Conservation (phyloP, 352 stramenopile species). For the Globisporangium paroecandrum region DNA sequence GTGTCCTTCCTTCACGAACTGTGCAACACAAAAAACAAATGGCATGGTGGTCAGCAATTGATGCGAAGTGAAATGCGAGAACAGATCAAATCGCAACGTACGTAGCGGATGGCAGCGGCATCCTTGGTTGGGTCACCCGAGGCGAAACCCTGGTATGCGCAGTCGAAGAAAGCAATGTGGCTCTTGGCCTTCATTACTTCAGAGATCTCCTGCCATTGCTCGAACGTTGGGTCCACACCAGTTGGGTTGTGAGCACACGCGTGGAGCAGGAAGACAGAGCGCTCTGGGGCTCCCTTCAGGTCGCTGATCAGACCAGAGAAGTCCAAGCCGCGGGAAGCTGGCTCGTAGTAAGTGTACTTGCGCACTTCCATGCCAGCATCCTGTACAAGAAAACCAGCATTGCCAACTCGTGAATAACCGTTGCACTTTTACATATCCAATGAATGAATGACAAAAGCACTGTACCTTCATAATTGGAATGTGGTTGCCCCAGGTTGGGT, state of each 20-base stretch:
- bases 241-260: conserved; percentile 99
- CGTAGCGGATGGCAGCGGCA: conserved; percentile 91
- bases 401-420: background rate
- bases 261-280: conserved; percentile 97
- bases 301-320: conserved; percentile 94
- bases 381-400: conserved; percentile 4
- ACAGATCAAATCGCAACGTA: conserved; percentile 17
- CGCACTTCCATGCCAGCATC: conserved; percentile 79
- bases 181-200: conserved; percentile 94
- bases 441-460: background rate
- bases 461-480: conserved; percentile 87
- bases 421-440: background rate
- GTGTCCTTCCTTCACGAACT: conserved; percentile 98
- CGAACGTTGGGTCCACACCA: conserved; percentile 95
- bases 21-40: background rate
- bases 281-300: conserved; percentile 91
- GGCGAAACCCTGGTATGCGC: conserved; percentile 98
- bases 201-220: conserved; percentile 98
- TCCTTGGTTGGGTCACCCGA: conserved; percentile 96
- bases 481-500: conserved; percentile 99
- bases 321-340: conserved; percentile 85
- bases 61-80: background rate
- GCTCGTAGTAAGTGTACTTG: conserved; percentile 86
- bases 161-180: conserved; percentile 99
- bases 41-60: background rate